These are phyloP conservation scores for Penicillium palitans DNA, from an alignment of 2,329 filamentous ascomycete species.

Conservation along the genomic window DNA sequence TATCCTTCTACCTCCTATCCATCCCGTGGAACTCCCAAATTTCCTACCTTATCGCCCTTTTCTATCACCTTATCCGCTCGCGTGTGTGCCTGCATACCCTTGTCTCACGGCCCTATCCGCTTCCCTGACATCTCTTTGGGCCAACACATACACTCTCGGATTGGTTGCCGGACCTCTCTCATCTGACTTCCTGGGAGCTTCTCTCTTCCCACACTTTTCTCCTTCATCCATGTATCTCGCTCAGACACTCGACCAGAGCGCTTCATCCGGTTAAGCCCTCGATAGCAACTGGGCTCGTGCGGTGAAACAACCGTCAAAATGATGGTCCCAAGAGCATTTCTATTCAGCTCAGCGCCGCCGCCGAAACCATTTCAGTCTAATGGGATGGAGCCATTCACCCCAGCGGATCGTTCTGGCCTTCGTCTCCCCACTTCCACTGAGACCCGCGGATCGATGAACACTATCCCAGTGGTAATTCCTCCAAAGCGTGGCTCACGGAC, in stretches of 20 bases:
- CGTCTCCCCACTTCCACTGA: slow-evolving; percentile 16
- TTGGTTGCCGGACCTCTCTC: slow-evolving; percentile 10
- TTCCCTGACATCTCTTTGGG: slow-evolving; percentile 7
- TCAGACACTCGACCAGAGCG: slow-evolving; percentile 43
- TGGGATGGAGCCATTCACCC: slow-evolving; percentile 10
- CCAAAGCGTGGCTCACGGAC: slow-evolving; percentile 33
- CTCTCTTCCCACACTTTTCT: slow-evolving; percentile 4
- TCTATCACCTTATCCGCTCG: slow-evolving; percentile 9
- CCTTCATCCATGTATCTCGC: slow-evolving; percentile 42
- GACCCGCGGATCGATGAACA: slow-evolving; percentile 21
- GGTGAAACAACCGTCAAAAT: slow-evolving; percentile 31
- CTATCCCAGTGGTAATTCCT: slow-evolving; percentile 39
- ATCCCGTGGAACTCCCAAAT: background rate
- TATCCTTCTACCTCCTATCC: background rate
- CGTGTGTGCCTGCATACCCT: slow-evolving; percentile 8
- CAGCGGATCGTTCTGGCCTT: slow-evolving; percentile 21
- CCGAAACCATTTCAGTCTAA: slow-evolving; percentile 22
- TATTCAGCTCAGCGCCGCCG: slow-evolving; percentile 36
- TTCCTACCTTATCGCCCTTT: background rate
- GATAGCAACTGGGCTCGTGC: slow-evolving; percentile 16
- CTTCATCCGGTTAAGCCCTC: slow-evolving; percentile 37
- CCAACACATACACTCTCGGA: slow-evolving; percentile 7
- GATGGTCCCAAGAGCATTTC: slow-evolving; percentile 46
- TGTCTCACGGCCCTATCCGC: slow-evolving; percentile 10
- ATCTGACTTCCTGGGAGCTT: slow-evolving; percentile 16